Evolutionary conservation across 441 rosid species (phyloP).

Genomic region (Macaranga tanarius): DNA sequence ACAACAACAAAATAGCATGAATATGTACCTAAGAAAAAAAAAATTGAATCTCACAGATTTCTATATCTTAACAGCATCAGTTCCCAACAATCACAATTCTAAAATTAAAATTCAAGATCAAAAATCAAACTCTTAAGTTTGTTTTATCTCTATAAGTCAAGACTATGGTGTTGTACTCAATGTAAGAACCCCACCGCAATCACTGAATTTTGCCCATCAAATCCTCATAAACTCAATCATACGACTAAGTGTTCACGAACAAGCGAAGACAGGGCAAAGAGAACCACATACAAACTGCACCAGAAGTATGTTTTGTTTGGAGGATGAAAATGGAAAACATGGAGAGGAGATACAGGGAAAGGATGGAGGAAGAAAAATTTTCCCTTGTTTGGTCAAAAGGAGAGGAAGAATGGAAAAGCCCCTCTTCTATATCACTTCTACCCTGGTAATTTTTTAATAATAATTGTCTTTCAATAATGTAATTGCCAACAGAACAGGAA

Average conservation of each 20-base stretch:
- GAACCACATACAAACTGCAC: too few species aligned
- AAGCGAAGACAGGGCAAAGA: too few species aligned
- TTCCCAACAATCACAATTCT: background rate
- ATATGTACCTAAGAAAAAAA: background rate
- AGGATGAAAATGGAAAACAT: too few species aligned
- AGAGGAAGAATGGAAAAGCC: background rate
- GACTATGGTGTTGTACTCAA: background rate
- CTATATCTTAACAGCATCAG: background rate
- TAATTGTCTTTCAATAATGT: too few species aligned
- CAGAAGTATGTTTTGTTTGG: too few species aligned
- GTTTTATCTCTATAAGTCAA: background rate
- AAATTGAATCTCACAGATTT: background rate
- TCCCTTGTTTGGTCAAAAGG: too few species aligned
- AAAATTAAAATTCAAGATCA: background rate
- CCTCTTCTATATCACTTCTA: background rate
- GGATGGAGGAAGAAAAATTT: too few species aligned
- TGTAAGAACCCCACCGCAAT: background rate
- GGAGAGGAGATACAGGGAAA: too few species aligned
- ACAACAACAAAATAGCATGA: background rate
- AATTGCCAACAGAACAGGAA: background rate
- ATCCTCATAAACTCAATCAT: background rate
- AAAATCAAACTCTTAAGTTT: background rate
- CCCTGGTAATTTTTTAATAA: background rate
- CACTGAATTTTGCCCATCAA: background rate
- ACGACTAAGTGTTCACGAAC: too few species aligned